Evolutionary conservation across 2,329 filamentous ascomycete species (phyloP).

Genomic region (Cercospora citrullina): DNA sequence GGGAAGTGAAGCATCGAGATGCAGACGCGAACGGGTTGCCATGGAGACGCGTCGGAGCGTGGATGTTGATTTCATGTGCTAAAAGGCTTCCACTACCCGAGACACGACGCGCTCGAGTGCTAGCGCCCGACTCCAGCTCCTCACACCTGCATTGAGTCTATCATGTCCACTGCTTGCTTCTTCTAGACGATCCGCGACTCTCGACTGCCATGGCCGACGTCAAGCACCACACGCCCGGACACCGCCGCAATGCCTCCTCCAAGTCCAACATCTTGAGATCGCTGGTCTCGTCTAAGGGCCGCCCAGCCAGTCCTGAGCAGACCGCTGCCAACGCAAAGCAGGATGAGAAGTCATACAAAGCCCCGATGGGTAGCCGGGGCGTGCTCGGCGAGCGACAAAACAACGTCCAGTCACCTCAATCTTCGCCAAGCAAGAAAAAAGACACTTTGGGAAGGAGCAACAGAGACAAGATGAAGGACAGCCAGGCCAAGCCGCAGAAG

Average conservation of each 20-base stretch:
- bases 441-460: conserved; percentile 23
- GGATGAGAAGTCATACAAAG: conserved; percentile 30
- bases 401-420: conserved; percentile 37
- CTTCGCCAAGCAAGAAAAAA: conserved; percentile 34
- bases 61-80: background rate
- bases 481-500: conserved; percentile 56
- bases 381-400: conserved; percentile 36
- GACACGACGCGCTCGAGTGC: conserved; percentile 8
- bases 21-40: background rate
- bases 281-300: conserved; percentile 53
- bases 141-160: conserved; percentile 2
- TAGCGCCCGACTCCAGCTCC: conserved; percentile 1
- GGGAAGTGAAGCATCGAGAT: conserved; percentile 3
- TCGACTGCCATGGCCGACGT: conserved; percentile 18
- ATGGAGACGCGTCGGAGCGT: background rate
- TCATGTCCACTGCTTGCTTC: conserved; percentile 9
- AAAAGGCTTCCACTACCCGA: conserved; percentile 8
- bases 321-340: conserved; percentile 41
- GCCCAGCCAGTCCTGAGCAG: conserved; percentile 48
- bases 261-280: conserved; percentile 53
- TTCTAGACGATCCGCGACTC: background rate
- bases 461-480: conserved; percentile 45
- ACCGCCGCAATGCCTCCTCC: conserved; percentile 36
- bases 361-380: conserved; percentile 42
- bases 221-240: conserved; percentile 15